A percentile compares a stretch with the other conserved stretches of the same genome.
phyloP scores from a whole-genome alignment of 2,329 filamentous ascomycete genomes.

The Pseudohalonectria lignicola region DNA sequence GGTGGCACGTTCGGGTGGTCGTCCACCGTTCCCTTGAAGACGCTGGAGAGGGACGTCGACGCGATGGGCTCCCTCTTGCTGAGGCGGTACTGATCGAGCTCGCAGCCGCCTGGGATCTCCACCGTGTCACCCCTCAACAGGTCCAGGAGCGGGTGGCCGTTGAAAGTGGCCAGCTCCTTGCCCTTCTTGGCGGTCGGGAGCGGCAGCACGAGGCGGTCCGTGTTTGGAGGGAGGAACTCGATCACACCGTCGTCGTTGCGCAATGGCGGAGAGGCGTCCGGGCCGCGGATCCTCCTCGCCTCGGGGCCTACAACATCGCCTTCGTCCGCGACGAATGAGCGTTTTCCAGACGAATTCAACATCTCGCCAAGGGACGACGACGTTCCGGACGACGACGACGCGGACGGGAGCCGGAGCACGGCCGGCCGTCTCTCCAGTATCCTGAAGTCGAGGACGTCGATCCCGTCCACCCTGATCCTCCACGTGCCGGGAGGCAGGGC shows the following conservation, averaged over 20 bases:
- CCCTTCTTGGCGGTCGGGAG: constrained; percentile 33
- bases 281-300: constrained; percentile 25
- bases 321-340: constrained; percentile 33
- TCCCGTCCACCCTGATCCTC: constrained; percentile 38
- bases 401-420: constrained; percentile 19
- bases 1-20: constrained; percentile 36
- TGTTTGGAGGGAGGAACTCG: constrained; percentile 39
- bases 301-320: constrained; percentile 23
- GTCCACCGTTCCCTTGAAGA: constrained; percentile 32
- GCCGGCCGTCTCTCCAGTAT: constrained; percentile 44
- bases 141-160: constrained; percentile 39
- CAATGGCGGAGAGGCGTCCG: constrained; percentile 10
- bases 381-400: constrained; percentile 10
- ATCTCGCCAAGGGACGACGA: constrained; percentile 14
- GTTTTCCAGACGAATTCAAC: constrained; percentile 37
- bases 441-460: constrained; percentile 44
- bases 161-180: constrained; percentile 33
- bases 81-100: constrained; percentile 41
- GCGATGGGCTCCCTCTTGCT: constrained; percentile 47
- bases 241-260: constrained; percentile 38
- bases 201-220: constrained; percentile 40
- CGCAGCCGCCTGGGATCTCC: constrained; percentile 35
- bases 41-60: constrained; percentile 40
- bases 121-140: constrained; percentile 37
- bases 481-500: constrained; percentile 43